Evolutionary conservation across 2,329 filamentous ascomycete species (phyloP).

Genomic region (Trichoderma semiorbis): DNA sequence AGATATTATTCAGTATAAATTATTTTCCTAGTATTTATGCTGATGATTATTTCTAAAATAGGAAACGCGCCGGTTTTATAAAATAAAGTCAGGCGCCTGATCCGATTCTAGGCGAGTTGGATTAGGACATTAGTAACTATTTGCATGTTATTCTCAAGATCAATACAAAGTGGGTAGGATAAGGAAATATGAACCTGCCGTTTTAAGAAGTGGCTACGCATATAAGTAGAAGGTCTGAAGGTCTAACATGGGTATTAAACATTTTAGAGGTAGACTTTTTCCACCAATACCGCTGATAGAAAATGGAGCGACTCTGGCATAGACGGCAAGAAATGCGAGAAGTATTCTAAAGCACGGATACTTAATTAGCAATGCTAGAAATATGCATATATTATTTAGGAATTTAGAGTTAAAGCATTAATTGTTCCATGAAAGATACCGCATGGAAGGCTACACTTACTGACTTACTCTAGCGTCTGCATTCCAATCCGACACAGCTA

Average conservation of each 20-base stretch:
- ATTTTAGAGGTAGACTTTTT: background rate
- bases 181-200: background rate
- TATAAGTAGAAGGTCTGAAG: background rate
- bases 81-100: too few relatives aligned
- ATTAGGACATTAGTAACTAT: background rate
- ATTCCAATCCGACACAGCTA: background rate
- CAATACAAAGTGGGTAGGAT: background rate
- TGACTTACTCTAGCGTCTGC: background rate
- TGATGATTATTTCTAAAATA: too few relatives aligned
- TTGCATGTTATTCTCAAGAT: background rate
- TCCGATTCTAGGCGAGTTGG: too few relatives aligned
- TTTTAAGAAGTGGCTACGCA: background rate
- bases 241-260: background rate
- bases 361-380: background rate
- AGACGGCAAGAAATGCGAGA: background rate
- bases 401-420: background rate
- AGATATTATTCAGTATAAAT: too few relatives aligned
- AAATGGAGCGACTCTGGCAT: background rate
- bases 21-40: too few relatives aligned
- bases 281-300: background rate
- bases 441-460: background rate
- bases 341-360: background rate
- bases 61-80: too few relatives aligned
- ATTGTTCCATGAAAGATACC: background rate
- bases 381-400: background rate